phyloP scores from a whole-genome alignment of 306 rosid genomes.

The barrel medic (Medicago truncatula) region DNA sequence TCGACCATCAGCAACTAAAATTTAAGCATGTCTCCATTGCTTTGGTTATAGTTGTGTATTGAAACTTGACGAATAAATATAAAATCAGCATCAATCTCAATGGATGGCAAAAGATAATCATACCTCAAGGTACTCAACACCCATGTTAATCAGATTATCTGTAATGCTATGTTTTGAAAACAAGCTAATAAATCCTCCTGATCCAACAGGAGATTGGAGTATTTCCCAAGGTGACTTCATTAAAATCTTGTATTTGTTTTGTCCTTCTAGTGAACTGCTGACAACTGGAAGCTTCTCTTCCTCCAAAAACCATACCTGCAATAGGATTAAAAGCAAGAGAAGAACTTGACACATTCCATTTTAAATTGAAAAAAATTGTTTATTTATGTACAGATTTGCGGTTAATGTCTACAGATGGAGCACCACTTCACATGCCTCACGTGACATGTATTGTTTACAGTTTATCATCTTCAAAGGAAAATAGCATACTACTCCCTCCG shows the following conservation, averaged over 20 bases:
- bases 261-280: constrained; percentile 60
- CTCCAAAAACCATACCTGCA: constrained; percentile 82
- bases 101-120: constrained; percentile 36
- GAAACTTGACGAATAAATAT: neutral
- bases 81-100: constrained; percentile 1
- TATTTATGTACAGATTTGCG: constrained; percentile 6
- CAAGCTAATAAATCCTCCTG: constrained; percentile 81
- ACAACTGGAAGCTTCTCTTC: constrained; percentile 93
- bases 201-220: constrained; percentile 82
- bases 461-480: constrained; percentile 21
- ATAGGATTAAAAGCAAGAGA: constrained; percentile 31
- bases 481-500: neutral
- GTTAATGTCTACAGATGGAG: constrained; percentile 6
- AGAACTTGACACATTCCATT: constrained; percentile 1
- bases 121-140: constrained; percentile 85
- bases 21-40: neutral
- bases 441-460: constrained; percentile 16
- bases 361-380: neutral
- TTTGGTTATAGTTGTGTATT: constrained; percentile 15
- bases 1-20: neutral
- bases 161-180: constrained; percentile 63
- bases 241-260: constrained; percentile 65
- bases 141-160: constrained; percentile 65
- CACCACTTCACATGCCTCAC: too few relatives aligned
- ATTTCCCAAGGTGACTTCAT: constrained; percentile 98